A percentile compares a stretch with the other conserved stretches of the same genome.
These are phyloP conservation scores for Kuraishia borneana DNA, from an alignment of 805 yeast species.

Conservation along the genomic window DNA sequence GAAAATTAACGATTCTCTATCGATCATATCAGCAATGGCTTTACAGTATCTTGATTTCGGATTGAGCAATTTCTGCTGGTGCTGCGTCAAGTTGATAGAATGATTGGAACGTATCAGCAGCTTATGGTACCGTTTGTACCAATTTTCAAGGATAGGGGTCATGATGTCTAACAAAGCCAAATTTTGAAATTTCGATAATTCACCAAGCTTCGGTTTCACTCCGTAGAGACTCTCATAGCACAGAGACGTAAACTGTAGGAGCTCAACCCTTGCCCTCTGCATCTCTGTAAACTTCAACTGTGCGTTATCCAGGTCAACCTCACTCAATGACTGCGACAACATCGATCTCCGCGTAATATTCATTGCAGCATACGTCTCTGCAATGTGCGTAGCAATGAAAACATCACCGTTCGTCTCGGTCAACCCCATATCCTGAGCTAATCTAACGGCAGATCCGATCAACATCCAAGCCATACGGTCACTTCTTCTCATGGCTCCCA, in stretches of 20 bases:
- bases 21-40: constrained; percentile 34
- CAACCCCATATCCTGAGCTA: constrained; percentile 80
- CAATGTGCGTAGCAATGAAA: constrained; percentile 72
- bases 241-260: constrained; percentile 65
- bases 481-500: constrained; percentile 77
- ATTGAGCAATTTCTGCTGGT: constrained; percentile 15
- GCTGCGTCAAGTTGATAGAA: constrained; percentile 20
- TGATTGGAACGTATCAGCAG: constrained; percentile 39
- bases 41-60: constrained; percentile 22
- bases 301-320: constrained; percentile 40
- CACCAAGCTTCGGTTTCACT: constrained; percentile 41
- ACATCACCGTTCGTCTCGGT: constrained; percentile 64
- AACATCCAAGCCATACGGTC: constrained; percentile 93
- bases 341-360: constrained; percentile 71
- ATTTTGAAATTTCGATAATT: constrained; percentile 48
- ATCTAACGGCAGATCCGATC: constrained; percentile 74
- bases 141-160: constrained; percentile 65
- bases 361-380: constrained; percentile 77
- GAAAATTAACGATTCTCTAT: constrained; percentile 61
- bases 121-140: constrained; percentile 57
- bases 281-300: constrained; percentile 40
- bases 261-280: constrained; percentile 72
- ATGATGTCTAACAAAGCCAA: constrained; percentile 61
- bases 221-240: constrained; percentile 81
- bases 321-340: constrained; percentile 62